Base-by-base conservation (phyloP, 805 yeast species). In the Phaffomyces thermotolerans region DNA sequence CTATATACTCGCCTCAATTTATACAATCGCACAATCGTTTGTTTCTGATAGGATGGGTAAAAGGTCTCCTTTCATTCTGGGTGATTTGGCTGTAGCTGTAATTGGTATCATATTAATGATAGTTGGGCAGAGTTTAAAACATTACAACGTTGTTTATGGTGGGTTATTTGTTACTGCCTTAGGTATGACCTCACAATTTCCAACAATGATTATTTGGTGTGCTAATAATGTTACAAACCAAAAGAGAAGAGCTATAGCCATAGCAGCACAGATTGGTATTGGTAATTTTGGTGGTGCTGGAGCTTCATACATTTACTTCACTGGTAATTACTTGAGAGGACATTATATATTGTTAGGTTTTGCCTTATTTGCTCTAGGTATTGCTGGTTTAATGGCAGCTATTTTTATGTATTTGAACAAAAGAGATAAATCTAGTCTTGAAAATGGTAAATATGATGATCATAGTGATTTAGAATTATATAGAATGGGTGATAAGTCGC, bases 401-500 rank as follows among this genome's bases (percentile, higher is more conserved):
- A 17, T 17, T 6, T 27, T 57, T 54, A 7, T 64, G 64, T 49
- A 39, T 46, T 9, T 39, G 49, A 65, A 65, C 44, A 46, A 37
- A 36, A 51, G 57, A 40, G 50, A 63, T 39, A 46, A 31, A 8
- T 31, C 44, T 18, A 64, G 58, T 35, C 48, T 65, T 33, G 40
- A 50, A 18, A 56, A 55, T 24, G 73, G 71, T 1, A 52, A 51
- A 30, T 68, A 58, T 44, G 66, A 59, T 41, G 50, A 47, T 4
- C 42, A 46, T 36, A 49, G 60, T 10, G 61, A 55, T 17, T 47
- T 54, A 31, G 63, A 68, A 35, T 51, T 70, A 39, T 49, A 61
- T 23, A 63, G 60, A 43, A 54, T 69, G 69, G 76, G 75, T 20
- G 73, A 71, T 55, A 64, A 62, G 49, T 67, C 66, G 24, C 75